Evolutionary conservation across 495 filamentous ascomycete species (phyloP).

Genomic region (Tuber indicum): DNA sequence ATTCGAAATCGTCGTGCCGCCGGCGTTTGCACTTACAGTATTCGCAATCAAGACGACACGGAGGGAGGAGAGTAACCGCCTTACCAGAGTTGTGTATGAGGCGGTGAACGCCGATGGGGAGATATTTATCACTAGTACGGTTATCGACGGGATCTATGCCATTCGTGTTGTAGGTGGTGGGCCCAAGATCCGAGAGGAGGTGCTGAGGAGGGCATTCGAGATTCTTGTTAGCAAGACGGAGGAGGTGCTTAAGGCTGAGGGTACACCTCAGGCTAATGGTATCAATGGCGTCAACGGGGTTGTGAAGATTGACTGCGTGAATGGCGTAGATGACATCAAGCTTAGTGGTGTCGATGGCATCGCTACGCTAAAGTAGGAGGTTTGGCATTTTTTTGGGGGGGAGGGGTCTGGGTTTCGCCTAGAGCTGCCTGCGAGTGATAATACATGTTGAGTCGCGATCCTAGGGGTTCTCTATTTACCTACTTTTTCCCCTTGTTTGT

Average conservation of each 20-base stretch:
- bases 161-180: constrained; percentile 73
- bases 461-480: neutral
- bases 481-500: neutral
- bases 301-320: neutral
- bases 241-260: constrained; percentile 47
- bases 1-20: constrained; percentile 68
- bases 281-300: constrained; percentile 2
- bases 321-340: neutral
- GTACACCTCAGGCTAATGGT: neutral
- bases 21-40: constrained; percentile 74
- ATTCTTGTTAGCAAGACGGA: constrained; percentile 64
- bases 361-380: neutral
- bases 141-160: constrained; percentile 67
- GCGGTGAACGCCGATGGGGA: constrained; percentile 65
- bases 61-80: constrained; percentile 49
- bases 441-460: neutral
- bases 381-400: neutral
- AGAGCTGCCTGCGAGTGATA: neutral
- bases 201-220: constrained; percentile 69
- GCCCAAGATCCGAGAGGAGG: constrained; percentile 61
- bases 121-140: constrained; percentile 76
- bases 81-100: constrained; percentile 76
- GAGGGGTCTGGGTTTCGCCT: neutral
- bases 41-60: constrained; percentile 51
- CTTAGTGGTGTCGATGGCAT: neutral